Evolutionary conservation across 2,329 filamentous ascomycete species (phyloP), one percentile per base, ranked within the genome.

Genomic region (Ophiostoma quercus): DNA sequence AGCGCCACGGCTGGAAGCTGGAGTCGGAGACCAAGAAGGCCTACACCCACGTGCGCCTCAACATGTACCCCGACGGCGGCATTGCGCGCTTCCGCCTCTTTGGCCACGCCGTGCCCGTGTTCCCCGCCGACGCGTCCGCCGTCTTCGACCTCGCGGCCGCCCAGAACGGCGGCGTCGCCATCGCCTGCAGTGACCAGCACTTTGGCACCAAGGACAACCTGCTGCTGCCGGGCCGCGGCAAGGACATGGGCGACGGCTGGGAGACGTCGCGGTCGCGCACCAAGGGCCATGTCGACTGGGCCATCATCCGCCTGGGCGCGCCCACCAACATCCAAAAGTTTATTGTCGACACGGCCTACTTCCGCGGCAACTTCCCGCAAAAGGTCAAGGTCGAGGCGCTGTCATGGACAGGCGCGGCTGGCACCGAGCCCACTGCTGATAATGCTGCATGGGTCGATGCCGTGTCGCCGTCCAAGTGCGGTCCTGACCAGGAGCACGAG

Each of bases 181-280:
- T 92, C 9, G 84, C 86, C 1, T 94, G 91, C 82, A 92, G 88
- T 72, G 91, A 95, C 78, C 89, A 95, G 80, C 92, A 95, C 79
- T 96, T 94, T 75, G 91, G 92, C 71, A 90, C 84, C 54, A 79
- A 84, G 71, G 83, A 87, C 77, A 79, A 80, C 74, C 82, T 84
- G 67, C 84, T 78, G 67, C 73, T 83, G 2, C 76, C 76, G 7
- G 76, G 72, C 68, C 85, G 84, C 75, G 79, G 79, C 60, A 88
- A 89, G 77, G 90, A 95, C 79, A 95, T 95, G 92, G 90, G 91
- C 67, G 92, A 94, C 77, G 92, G 92, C 8, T 95, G 92, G 92
- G 92, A 95, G 80, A 95, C 92, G 70, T 87, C 89, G 74, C 85
- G 92, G 69, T 92, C 90, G 47, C 82, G 92, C 67, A 87, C 84